phyloP scores from a whole-genome alignment of 2,329 filamentous ascomycete genomes.

The Aspergillus costaricaensis region DNA sequence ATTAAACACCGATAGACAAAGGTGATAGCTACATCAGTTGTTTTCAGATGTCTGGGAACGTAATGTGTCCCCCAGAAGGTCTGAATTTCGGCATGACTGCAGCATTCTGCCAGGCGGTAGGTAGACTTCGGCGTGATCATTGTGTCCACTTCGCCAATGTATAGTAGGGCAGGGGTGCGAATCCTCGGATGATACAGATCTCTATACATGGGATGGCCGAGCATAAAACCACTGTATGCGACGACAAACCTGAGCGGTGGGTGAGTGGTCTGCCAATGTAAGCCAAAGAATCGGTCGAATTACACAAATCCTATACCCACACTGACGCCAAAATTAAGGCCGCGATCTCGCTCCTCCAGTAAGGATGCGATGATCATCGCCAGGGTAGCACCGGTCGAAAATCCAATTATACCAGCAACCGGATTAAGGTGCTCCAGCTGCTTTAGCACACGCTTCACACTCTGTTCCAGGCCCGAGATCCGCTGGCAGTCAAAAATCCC shows the following conservation, averaged over 20 bases:
- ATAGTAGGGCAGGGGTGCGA: neutral
- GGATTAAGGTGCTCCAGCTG: neutral
- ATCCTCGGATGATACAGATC: neutral
- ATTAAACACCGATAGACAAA: neutral
- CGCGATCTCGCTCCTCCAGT: neutral
- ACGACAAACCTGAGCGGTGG: conserved; percentile 7
- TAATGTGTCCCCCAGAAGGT: neutral
- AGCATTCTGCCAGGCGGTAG: neutral
- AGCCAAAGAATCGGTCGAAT: neutral
- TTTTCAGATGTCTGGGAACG: neutral
- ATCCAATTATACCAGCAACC: conserved; percentile 5
- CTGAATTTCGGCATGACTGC: neutral
- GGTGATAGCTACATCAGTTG: neutral
- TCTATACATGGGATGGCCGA: neutral
- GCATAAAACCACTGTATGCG: conserved; percentile 3
- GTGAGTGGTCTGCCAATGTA: neutral
- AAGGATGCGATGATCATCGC: neutral
- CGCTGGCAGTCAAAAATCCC: neutral
- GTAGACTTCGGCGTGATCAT: neutral
- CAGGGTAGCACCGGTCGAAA: conserved; percentile 3
- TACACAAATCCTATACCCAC: neutral
- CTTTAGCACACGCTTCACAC: neutral
- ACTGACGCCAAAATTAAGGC: neutral
- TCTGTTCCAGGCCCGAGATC: neutral
- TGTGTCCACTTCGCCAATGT: neutral